These are phyloP conservation scores for Vigna unguiculata DNA, from an alignment of 306 rosid genomes.

Conservation along the genomic window DNA sequence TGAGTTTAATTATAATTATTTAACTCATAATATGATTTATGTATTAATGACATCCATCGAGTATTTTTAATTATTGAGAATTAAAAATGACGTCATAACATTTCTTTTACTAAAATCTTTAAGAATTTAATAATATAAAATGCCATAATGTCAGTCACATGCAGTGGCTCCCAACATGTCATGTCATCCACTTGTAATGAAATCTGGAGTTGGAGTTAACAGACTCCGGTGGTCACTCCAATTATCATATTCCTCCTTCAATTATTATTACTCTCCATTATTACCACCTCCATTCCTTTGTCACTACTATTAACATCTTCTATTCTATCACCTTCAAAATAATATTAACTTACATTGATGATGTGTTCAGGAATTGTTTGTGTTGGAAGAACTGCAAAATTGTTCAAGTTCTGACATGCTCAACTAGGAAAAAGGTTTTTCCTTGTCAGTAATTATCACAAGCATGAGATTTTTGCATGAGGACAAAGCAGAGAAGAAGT, in stretches of 20 bases:
- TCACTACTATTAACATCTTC: background rate
- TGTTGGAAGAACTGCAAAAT: slow-evolving; percentile 19
- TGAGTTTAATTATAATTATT: no score
- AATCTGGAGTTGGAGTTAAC: slow-evolving; percentile 1
- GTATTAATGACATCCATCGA: no score
- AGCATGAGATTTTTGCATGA: background rate
- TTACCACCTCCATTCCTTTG: slow-evolving; percentile 5
- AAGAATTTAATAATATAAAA: slow-evolving; percentile 4
- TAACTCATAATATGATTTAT: no score
- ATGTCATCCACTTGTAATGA: slow-evolving; percentile 17
- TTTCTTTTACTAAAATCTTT: background rate
- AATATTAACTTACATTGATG: slow-evolving; percentile 5
- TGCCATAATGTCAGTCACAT: slow-evolving; percentile 14
- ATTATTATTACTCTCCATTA: slow-evolving; percentile 11
- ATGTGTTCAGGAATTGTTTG: slow-evolving; percentile 13
- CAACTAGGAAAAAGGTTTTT: slow-evolving; percentile 1
- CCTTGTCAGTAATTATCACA: slow-evolving; percentile 3
- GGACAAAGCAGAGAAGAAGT: no score
- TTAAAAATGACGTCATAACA: no score
- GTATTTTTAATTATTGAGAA: no score
- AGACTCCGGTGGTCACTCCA: slow-evolving; percentile 6
- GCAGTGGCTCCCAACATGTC: slow-evolving; percentile 31
- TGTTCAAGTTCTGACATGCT: slow-evolving; percentile 26
- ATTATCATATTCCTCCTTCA: background rate
- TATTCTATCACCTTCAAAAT: slow-evolving; percentile 9